Base-by-base conservation (phyloP, 202 grass and related monocot species). In the Panicum virgatum region DNA sequence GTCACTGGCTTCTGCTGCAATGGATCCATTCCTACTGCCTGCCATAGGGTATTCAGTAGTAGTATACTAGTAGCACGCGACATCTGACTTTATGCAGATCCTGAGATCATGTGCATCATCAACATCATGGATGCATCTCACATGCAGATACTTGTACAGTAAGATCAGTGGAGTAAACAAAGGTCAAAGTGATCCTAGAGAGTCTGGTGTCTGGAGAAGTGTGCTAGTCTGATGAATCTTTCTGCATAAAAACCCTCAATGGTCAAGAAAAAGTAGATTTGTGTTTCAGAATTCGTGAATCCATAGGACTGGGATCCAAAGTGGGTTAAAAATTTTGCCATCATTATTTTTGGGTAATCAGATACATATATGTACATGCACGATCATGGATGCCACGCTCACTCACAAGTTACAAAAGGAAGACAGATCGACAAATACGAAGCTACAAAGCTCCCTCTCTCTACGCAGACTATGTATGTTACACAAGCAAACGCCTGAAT, bases 361-460 rank as follows among this genome's bases (percentile, higher is more conserved):
- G 58, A 51, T 36, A 61, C 50, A 78, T 54, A 61, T 90, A 86
- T 86, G 50, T 90, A 90, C 88, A 89, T 13, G 25, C 62, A 81
- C 26, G 59, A 66, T 12, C 53, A 34, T 66, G 12, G 29, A 72
- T n/a, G 73, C 34, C 66, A 50, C 56, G n/a, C 59, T 18, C 45
- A 44, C 66, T 43, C 56, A 71, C 13, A 16, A 13, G 59, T 59
- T 48, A 53, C 73, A 40, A 73, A 74, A 57, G 61, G 37, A 59
- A 32, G 39, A 44, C 63, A 38, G 26, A n/a, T n/a, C n/a, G n/a
- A 63, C 51, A 58, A 43, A 30, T 12, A 16, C 18, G 62, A 75
- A 75, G 27, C 70, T 69, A 76, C 66, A 61, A 53, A 39, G 27
- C 59, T 66, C 66, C 77, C 75, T 64, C 66, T 84, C 76, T 64